Evolutionary conservation across 352 stramenopile species (phyloP).

Genomic region (Pythium rishiriense): DNA sequence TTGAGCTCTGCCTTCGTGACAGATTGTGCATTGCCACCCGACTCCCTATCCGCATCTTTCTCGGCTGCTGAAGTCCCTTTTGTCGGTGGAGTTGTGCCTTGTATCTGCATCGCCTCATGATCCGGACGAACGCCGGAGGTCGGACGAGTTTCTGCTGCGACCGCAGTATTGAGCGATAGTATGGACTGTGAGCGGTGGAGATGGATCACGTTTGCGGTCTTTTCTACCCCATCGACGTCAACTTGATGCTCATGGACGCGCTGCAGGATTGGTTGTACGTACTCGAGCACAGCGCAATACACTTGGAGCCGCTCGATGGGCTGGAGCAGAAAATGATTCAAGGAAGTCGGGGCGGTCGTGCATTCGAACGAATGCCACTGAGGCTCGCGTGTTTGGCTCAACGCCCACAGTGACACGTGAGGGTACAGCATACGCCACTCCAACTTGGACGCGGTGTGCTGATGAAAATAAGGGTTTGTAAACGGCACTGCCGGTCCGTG

Average conservation of each 20-base stretch:
- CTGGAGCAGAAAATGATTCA: constrained; percentile 43
- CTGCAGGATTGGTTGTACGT: constrained; percentile 6
- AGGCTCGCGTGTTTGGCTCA: constrained; percentile 21
- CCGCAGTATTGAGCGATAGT: background rate
- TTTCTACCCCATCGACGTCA: background rate
- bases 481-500: too few species aligned
- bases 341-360: constrained; percentile 25
- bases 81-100: background rate
- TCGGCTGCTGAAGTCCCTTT: background rate
- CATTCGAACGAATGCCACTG: constrained; percentile 27
- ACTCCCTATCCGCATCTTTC: background rate
- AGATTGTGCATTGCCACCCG: background rate
- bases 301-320: constrained; percentile 33
- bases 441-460: constrained; percentile 13
- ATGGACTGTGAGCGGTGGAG: too few species aligned
- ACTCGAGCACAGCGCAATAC: constrained; percentile 24
- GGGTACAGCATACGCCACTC: constrained; percentile 29
- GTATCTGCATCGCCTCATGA: too few species aligned
- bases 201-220: background rate
- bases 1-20: background rate
- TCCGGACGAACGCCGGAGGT: too few species aligned
- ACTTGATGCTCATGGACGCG: background rate
- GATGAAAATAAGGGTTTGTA: too few species aligned
- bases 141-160: too few species aligned
- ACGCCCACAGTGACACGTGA: constrained; percentile 29